Evolutionary conservation across 106 monocot species (phyloP).

Genomic region (Dactylorhiza incarnata): DNA sequence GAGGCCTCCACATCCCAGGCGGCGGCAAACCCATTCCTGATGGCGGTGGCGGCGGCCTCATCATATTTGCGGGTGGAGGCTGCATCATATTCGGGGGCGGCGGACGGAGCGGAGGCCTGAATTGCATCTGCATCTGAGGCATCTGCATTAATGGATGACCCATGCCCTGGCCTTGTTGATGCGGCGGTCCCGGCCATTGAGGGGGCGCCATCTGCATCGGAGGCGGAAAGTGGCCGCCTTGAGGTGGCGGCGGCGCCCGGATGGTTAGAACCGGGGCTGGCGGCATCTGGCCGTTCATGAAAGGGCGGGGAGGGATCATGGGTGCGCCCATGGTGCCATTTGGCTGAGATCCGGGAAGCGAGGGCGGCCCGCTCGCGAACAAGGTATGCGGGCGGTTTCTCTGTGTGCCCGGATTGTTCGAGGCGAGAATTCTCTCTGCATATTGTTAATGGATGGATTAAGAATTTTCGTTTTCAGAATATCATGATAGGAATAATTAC

Average conservation of each 20-base stretch:
- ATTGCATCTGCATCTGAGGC: conserved; percentile 33
- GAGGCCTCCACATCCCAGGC: conserved; percentile 34
- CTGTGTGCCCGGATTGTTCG: conserved; percentile 68
- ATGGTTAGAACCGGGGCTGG: conserved; percentile 24
- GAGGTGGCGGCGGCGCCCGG: conserved; percentile 44
- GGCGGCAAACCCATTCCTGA: conserved; percentile 13
- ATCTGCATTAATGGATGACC: conserved; percentile 30
- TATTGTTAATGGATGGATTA: not conserved
- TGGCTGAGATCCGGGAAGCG: conserved; percentile 35
- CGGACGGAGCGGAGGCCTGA: conserved; percentile 26
- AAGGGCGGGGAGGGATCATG: conserved; percentile 47
- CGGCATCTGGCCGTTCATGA: conserved; percentile 33
- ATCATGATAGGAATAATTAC: too few relatives aligned
- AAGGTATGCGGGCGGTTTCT: conserved; percentile 80
- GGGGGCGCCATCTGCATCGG: conserved; percentile 49
- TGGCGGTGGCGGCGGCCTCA: conserved; percentile 51
- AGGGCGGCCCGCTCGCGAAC: conserved; percentile 88
- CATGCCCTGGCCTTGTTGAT: conserved; percentile 24
- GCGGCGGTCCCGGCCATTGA: conserved; percentile 48
- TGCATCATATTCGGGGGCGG: conserved; percentile 39
- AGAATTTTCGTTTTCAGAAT: not conserved
- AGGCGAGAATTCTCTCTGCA: conserved; percentile 82
- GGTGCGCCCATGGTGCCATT: conserved; percentile 16
- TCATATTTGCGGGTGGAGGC: conserved; percentile 29
- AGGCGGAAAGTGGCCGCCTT: conserved; percentile 40